A percentile compares a stretch with the other conserved stretches of the same genome.
Evolutionary conservation across 2,329 filamentous ascomycete genomes (phyloP).

Genomic region (Epichloe scottii): DNA sequence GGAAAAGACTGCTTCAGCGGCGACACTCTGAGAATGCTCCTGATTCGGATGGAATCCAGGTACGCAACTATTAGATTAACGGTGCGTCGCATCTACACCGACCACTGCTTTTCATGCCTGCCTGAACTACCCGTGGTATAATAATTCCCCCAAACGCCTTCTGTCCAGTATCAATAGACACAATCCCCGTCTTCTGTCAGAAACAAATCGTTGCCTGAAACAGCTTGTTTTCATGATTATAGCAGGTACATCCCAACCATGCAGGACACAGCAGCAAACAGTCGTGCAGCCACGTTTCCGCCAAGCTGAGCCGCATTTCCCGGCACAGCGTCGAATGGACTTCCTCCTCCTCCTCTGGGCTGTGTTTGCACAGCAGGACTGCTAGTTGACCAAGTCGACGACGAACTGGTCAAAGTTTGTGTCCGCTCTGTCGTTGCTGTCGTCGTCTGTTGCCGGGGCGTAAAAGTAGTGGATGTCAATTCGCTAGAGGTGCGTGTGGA

Average conservation of each 20-base stretch:
- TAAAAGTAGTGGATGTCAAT: neutral
- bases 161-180: no score
- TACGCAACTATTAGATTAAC: no score
- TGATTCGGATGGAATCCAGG: no score
- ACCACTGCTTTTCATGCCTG: no score
- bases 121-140: no score
- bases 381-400: slow-evolving; percentile 4
- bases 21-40: no score
- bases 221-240: neutral
- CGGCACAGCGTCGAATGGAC: slow-evolving; percentile 10
- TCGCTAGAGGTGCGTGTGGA: neutral
- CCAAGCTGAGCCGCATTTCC: neutral
- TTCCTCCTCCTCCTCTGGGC: slow-evolving; percentile 11
- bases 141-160: no score
- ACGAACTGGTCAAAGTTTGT: neutral
- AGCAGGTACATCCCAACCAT: neutral
- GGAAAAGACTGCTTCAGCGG: no score
- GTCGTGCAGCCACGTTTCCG: neutral
- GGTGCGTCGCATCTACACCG: no score
- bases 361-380: slow-evolving; percentile 3
- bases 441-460: neutral
- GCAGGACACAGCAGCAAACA: neutral
- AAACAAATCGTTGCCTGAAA: no score
- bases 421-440: neutral
- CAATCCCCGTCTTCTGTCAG: no score